Base-by-base conservation (phyloP, 768 basidiomycete genomes). In the Leucocoprinus birnbaumii region DNA sequence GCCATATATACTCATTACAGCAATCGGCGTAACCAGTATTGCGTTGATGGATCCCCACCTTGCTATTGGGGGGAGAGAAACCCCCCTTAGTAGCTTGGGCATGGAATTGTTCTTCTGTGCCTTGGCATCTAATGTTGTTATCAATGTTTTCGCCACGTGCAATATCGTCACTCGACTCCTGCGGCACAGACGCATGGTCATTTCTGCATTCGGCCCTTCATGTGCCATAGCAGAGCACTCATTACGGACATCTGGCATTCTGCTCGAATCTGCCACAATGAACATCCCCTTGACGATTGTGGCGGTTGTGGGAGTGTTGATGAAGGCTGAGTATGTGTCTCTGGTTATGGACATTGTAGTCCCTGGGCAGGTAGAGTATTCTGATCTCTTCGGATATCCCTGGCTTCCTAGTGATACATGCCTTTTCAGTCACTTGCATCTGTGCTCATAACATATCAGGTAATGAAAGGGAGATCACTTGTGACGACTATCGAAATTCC, bases 101-200 rank as follows among this genome's bases (percentile, higher is more conserved):
- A 16, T 47, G 24, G 25, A 13, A 22, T 34, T n/a, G 31, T 31
- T 31, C 31, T 31, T 34, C n/a, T 18, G 13, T 4, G 27, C 26
- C 22, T 0, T 34, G 26, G 18, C 21, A 14, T 21, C 7, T 16
- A 53, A 53, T 13, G n/a, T 44, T 21, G 9, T 37, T 31, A 41
- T 53, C 25, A 53, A 44, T 18, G 2, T 53, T 5, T 45, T 44
- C 31, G 27, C 42, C 2, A 43, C 51, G 0, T 21, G 19, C 18
- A 53, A 53, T 14, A 53, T 53, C 18, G 24, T 44, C 4, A 35
- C 24, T 21, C 41, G 51, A 13, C n/a, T 53, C 4, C 51, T 53
- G 18, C 19, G 2, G 6, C 51, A 53, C 27, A 26, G 51, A 3
- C 42, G 14, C 5, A 18, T 18, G 8, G 24, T 44, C n/a, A 44